phyloP scores from a whole-genome alignment of 2,329 filamentous ascomycete species.

The Trichoderma sp. region DNA sequence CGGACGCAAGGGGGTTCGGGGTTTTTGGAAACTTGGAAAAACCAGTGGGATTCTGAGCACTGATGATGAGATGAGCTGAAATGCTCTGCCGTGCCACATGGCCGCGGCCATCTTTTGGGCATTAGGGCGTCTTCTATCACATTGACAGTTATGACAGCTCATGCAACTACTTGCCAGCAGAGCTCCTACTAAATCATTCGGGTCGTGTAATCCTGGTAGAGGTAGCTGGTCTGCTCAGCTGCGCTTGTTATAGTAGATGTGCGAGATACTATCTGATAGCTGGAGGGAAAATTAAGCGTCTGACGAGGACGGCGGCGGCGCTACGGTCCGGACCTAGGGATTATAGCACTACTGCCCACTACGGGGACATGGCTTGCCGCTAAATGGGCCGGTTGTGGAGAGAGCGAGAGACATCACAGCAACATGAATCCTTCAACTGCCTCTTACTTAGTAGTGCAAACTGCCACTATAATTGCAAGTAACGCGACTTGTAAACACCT shows the following conservation, averaged over 20 bases:
- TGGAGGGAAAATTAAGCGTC: background rate
- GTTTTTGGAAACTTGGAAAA: background rate
- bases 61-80: background rate
- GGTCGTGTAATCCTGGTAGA: background rate
- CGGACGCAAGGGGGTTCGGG: slow-evolving; percentile 17
- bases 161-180: background rate
- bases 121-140: background rate
- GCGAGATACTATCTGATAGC: background rate
- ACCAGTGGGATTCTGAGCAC: background rate
- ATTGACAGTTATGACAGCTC: background rate
- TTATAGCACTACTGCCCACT: background rate
- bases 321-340: background rate
- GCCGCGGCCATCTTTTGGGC: no score
- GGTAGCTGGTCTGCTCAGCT: no score
- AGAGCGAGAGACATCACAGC: background rate
- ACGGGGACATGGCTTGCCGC: background rate
- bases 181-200: background rate
- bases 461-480: background rate
- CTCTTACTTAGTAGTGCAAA: background rate
- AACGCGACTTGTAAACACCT: background rate
- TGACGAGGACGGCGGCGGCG: background rate
- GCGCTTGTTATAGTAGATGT: background rate
- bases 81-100: background rate
- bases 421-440: background rate
- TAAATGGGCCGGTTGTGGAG: background rate